Evolutionary conservation across 2,329 filamentous ascomycete species (phyloP).

Genomic region (Penicillium sp.): DNA sequence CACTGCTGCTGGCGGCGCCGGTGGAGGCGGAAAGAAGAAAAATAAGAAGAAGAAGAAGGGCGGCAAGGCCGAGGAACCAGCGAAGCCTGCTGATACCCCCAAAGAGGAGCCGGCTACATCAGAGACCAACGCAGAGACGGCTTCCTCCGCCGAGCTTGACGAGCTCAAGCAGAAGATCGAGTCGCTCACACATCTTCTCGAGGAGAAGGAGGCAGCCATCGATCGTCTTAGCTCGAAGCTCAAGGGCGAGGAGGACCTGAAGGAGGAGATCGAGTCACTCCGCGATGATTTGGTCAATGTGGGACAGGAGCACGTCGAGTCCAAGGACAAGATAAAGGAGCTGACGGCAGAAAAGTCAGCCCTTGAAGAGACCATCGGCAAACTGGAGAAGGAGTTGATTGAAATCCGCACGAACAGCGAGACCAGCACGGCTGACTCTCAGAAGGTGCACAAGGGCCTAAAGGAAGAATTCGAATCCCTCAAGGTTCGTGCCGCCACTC

Average conservation of each 20-base stretch:
- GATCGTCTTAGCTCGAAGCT: slow-evolving; percentile 71
- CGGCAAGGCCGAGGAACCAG: slow-evolving; percentile 53
- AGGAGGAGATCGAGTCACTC: slow-evolving; percentile 84
- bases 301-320: slow-evolving; percentile 81
- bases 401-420: slow-evolving; percentile 56
- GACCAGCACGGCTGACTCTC: slow-evolving; percentile 51
- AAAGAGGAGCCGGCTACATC: slow-evolving; percentile 29
- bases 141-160: slow-evolving; percentile 20
- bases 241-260: slow-evolving; percentile 75
- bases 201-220: slow-evolving; percentile 72
- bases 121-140: slow-evolving; percentile 44
- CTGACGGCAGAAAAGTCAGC: slow-evolving; percentile 70
- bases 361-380: slow-evolving; percentile 66
- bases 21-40: slow-evolving; percentile 64
- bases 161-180: slow-evolving; percentile 44
- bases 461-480: slow-evolving; percentile 71
- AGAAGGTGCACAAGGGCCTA: slow-evolving; percentile 59
- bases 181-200: slow-evolving; percentile 38
- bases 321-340: slow-evolving; percentile 74
- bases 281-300: slow-evolving; percentile 78
- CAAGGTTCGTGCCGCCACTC: slow-evolving; percentile 67
- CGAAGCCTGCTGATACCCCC: slow-evolving; percentile 26
- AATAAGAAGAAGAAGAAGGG: slow-evolving; percentile 90
- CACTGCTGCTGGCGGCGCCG: slow-evolving; percentile 27
- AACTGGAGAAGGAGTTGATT: slow-evolving; percentile 72